Evolutionary conservation across 305 asterid species (phyloP), one percentile per base, ranked within the genome.

Genomic region (Solanum aculeatissimum): DNA sequence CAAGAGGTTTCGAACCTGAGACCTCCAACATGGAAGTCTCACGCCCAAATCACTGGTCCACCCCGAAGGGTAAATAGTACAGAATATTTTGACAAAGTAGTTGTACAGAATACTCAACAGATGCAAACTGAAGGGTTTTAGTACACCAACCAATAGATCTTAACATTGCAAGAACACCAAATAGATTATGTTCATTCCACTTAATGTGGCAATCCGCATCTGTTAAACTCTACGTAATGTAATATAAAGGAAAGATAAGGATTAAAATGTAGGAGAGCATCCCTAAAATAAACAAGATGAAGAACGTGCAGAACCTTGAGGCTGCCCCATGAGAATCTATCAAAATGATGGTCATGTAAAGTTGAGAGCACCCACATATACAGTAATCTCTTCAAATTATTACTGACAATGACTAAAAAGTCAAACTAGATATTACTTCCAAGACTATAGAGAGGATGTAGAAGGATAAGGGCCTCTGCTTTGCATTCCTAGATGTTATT

Each of bases 131-230:
- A 57, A 62, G 27, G 81, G 19, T 70, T 11, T 38, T 63, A 85
- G 77, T 57, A 21, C 45, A 89, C 95, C 55, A 89, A 95, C 97
- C 98, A 42, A 95, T 94, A 84, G 98, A 89, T 85, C 98, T 90
- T 54, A 98, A 95, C 98, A 95, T 94, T 18, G 98, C 98, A 45
- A 94, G 98, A 83, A 94, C 97, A 45, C 98, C 98, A 77, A 91
- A 93, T 54, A 95, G 95, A 84, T 98, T 97, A 85, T 92, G 91
- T 18, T 98, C 98, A 62, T 93, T 92, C 98, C 98, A 93, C 55
- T 90, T 93, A 83, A 95, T 91, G 86, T 35, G 40, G 40, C 40
- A 35, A 35, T 35, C 40, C 40, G 40, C 40, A 35, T 35, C 5
- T 35, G 40, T 35, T 35, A 35, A 35, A 35, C 7, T 35, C 7